These are phyloP conservation scores for Uncinocarpus reesii DNA, from an alignment of 2,329 filamentous ascomycete genomes.

Conservation along the genomic window DNA sequence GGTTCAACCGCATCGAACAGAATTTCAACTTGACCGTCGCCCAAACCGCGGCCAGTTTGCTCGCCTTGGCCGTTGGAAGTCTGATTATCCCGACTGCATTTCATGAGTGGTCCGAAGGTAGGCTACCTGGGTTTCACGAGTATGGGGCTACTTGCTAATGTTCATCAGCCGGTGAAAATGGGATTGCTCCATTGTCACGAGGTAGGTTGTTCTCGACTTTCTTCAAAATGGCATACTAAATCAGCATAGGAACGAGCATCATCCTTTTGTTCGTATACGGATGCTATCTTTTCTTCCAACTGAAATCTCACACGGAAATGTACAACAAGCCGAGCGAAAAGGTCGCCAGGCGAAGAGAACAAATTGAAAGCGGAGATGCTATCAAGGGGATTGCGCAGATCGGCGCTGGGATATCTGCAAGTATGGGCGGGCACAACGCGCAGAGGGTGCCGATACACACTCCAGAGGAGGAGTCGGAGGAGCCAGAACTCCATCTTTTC, in stretches of 20 bases:
- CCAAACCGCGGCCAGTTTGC: constrained; percentile 72
- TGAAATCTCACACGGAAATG: constrained; percentile 70
- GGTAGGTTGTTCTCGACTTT: constrained; percentile 16
- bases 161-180: constrained; percentile 21
- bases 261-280: constrained; percentile 76
- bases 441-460: constrained; percentile 41
- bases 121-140: constrained; percentile 13
- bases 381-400: constrained; percentile 43
- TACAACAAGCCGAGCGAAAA: constrained; percentile 76
- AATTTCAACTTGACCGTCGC: constrained; percentile 88
- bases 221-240: not conserved
- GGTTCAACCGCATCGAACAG: constrained; percentile 67
- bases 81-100: constrained; percentile 89
- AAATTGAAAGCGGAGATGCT: constrained; percentile 41
- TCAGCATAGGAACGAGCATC: constrained; percentile 47
- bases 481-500: constrained; percentile 50
- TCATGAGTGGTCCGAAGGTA: constrained; percentile 44
- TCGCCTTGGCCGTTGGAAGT: constrained; percentile 67
- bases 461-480: constrained; percentile 61
- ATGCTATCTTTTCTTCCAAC: constrained; percentile 80
- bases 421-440: constrained; percentile 42
- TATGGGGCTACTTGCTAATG: not conserved
- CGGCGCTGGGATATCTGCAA: constrained; percentile 41
- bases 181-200: constrained; percentile 27
- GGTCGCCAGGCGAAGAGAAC: constrained; percentile 46